Conservation (phyloP, 1,139 yeast genomes). For the Saccharomyces pastorianus region DNA sequence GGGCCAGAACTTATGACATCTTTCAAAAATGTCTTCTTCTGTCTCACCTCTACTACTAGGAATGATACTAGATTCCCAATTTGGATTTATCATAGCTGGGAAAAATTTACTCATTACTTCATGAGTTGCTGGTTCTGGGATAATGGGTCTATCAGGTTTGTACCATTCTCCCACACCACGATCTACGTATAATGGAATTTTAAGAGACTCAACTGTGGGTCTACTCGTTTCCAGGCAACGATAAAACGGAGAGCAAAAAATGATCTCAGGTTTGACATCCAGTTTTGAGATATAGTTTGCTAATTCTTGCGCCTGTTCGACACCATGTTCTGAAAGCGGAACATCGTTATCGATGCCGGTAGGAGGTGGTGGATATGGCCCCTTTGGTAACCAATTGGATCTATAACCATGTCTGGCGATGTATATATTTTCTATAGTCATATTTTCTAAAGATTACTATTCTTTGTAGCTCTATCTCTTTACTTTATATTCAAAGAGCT, state of each 20-base stretch:
- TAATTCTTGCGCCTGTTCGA: constrained; percentile 66
- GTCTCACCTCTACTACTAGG: constrained; percentile 60
- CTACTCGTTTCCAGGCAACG: constrained; percentile 78
- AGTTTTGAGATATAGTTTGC: constrained; percentile 41
- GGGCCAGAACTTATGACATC: constrained; percentile 45
- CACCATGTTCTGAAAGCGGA: constrained; percentile 69
- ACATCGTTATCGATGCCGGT: constrained; percentile 80
- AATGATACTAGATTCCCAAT: constrained; percentile 43
- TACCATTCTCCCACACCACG: constrained; percentile 70
- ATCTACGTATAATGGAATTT: constrained; percentile 51
- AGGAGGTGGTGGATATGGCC: constrained; percentile 63
- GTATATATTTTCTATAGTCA: constrained; percentile 32
- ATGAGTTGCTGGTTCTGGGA: constrained; percentile 53
- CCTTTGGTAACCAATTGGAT: constrained; percentile 67
- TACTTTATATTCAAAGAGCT: background rate
- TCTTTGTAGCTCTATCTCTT: background rate
- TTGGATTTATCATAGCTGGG: constrained; percentile 36
- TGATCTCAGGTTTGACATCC: constrained; percentile 47
- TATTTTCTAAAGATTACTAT: background rate
- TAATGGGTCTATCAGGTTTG: constrained; percentile 42
- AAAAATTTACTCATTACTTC: constrained; percentile 44
- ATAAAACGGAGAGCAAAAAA: constrained; percentile 76
- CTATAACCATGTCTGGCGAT: constrained; percentile 61
- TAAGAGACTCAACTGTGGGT: constrained; percentile 52
- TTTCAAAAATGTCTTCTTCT: constrained; percentile 47